phyloP scores from a whole-genome alignment of 2,329 filamentous ascomycete species.

The Cladosporium sp. region DNA sequence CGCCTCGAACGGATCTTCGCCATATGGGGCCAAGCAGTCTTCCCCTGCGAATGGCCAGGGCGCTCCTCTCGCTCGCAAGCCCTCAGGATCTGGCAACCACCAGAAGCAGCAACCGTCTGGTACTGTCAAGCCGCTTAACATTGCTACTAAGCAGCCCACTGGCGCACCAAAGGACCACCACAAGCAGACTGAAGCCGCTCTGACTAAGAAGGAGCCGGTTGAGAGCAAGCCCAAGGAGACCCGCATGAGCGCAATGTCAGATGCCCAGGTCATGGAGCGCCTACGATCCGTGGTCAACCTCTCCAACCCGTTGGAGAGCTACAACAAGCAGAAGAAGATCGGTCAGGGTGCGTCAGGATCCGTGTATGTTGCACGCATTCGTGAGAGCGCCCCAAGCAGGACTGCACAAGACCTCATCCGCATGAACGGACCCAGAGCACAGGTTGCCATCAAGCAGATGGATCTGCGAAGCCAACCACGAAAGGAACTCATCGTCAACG shows the following conservation, averaged over 20 bases:
- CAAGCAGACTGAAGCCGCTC: conserved; percentile 83
- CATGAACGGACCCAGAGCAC: conserved; percentile 73
- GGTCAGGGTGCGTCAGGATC: conserved; percentile 97
- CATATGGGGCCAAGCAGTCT: conserved; percentile 24
- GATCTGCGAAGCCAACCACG: conserved; percentile 94
- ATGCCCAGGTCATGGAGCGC: conserved; percentile 94
- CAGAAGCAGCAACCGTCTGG: conserved; percentile 22
- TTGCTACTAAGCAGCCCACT: conserved; percentile 44
- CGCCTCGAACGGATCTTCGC: conserved; percentile 24
- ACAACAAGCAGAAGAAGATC: conserved; percentile 99
- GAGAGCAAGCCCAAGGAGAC: conserved; percentile 72
- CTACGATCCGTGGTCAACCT: conserved; percentile 93
- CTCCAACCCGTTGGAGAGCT: conserved; percentile 89
- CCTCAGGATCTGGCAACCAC: conserved; percentile 24
- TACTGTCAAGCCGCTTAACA: conserved; percentile 51
- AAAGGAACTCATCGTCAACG: conserved; percentile 98
- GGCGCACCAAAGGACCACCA: conserved; percentile 51
- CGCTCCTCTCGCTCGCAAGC: conserved; percentile 26
- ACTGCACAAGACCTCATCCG: conserved; percentile 75
- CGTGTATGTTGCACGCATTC: conserved; percentile 95
- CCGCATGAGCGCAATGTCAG: conserved; percentile 97
- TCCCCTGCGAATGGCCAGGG: conserved; percentile 24
- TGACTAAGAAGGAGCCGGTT: conserved; percentile 72
- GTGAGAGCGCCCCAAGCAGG: conserved; percentile 77
- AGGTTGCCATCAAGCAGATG: conserved; percentile 99